Evolutionary conservation across 768 basidiomycete species (phyloP), one percentile per base, ranked within the genome.

Genomic region (Agrocybe praecox): DNA sequence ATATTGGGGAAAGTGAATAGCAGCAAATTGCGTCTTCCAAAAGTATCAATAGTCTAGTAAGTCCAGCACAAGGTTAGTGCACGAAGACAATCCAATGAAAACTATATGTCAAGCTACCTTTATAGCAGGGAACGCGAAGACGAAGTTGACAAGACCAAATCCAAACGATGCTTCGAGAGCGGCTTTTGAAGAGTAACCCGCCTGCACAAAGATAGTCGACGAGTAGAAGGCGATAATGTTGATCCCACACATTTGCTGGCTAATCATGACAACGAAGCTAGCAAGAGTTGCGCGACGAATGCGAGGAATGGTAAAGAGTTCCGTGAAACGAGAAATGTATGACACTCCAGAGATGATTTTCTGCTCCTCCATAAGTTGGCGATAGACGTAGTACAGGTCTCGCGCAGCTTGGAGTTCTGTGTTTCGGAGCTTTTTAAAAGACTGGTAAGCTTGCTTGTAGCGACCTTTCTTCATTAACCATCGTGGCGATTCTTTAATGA

Each of bases 1-100:
- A 93, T 93, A 60, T 83, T 82, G 0, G 92, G 92, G 79, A 93
- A 93, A 0, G 90, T 91, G 63, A 85, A 84, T 9, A 93, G 72
- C 18, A 93, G 73, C 6, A 94, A 77, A 53, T 85, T 86, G 33
- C 92, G 84, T 36, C 92, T 81, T 11, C 92, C 92, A 63, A 84
- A 91, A 0, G 87, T 88, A 69, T 89, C 87, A 29, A 91, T 86
- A 9, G 81, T 81, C 66, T 82, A 40, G n/a, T 14, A 29, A 9
- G 26, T 29, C 9, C 26, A 9, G 26, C 9, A 29, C 26, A 29
- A 29, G 26, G 26, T 29, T 29, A 29, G 9, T 29, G 26, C 26
- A 4, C 4, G 26, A 29, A 29, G 26, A 29, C 26, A 9, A 29
- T 29, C 9, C 9, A 5, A 29, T 82, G 69, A 17, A 77, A n/a